Evolutionary conservation across 495 filamentous ascomycete genomes (phyloP).

Genomic region (Tuber melanosporum): DNA sequence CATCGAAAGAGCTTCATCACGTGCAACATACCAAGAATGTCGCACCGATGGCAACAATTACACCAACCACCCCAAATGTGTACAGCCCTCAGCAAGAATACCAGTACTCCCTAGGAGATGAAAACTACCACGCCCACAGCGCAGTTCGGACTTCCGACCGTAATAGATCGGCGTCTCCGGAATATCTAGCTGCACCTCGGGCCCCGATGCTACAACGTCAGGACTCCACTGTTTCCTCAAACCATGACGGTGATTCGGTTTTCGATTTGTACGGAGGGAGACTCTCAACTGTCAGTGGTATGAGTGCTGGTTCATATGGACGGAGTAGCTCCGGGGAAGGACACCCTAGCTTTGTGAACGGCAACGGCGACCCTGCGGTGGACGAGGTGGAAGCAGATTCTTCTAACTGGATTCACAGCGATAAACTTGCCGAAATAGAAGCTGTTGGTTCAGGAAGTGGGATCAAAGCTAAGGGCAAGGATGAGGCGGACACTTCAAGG

Average conservation of each 20-base stretch:
- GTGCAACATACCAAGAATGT: constrained; percentile 30
- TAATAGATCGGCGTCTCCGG: constrained; percentile 31
- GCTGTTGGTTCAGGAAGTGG: constrained; percentile 50
- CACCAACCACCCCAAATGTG: not conserved
- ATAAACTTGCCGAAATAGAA: constrained; percentile 64
- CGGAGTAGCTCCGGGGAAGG: constrained; percentile 21
- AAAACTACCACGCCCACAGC: constrained; percentile 19
- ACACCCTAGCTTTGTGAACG: constrained; percentile 30
- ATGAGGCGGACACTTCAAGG: constrained; percentile 48
- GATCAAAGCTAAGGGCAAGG: constrained; percentile 51
- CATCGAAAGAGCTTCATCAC: constrained; percentile 31
- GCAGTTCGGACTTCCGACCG: constrained; percentile 11
- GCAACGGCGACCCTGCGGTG: constrained; percentile 12
- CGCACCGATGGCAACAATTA: not conserved
- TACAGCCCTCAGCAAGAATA: constrained; percentile 8
- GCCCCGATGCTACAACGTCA: constrained; percentile 34
- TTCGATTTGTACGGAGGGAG: constrained; percentile 40
- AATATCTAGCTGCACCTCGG: constrained; percentile 33
- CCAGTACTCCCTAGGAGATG: constrained; percentile 23
- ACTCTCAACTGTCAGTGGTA: constrained; percentile 32
- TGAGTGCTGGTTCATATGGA: constrained; percentile 9
- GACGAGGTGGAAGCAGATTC: constrained; percentile 47
- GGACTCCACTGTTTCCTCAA: constrained; percentile 40
- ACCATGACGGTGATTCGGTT: constrained; percentile 41
- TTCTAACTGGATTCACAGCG: constrained; percentile 89